These are phyloP conservation scores for Vaccinium corymbosum DNA, from an alignment of 148 eudicot species.

Conservation along the genomic window DNA sequence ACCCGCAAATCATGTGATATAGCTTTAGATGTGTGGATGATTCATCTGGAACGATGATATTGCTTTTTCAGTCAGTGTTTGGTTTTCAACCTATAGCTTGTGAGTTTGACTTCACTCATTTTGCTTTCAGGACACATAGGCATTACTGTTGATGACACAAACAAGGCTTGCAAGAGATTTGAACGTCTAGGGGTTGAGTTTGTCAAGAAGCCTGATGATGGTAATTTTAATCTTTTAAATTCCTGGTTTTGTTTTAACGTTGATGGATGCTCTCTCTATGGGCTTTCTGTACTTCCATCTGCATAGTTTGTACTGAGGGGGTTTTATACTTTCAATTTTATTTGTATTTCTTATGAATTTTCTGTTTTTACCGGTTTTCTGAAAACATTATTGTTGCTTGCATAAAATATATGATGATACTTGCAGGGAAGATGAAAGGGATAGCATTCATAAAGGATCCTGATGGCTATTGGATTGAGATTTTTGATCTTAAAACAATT, in stretches of 20 bases:
- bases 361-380: background rate
- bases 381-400: background rate
- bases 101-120: conserved; percentile 8
- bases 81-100: background rate
- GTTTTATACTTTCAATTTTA: background rate
- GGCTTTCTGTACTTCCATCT: background rate
- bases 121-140: conserved; percentile 82
- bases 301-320: background rate
- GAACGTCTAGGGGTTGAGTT: conserved; percentile 71
- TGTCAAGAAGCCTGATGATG: conserved; percentile 88
- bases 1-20: background rate
- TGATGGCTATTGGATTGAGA: conserved; percentile 97
- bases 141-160: conserved; percentile 83
- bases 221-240: conserved; percentile 28
- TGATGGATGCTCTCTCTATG: background rate
- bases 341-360: background rate
- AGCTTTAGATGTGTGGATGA: background rate
- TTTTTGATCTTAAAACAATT: conserved; percentile 63
- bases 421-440: conserved; percentile 79
- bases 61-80: background rate
- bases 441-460: conserved; percentile 95
- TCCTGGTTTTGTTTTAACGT: background rate
- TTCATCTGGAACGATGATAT: background rate
- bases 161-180: conserved; percentile 89
- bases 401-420: background rate